Conservation (phyloP, 352 stramenopile species). For the Globisporangium solare region DNA sequence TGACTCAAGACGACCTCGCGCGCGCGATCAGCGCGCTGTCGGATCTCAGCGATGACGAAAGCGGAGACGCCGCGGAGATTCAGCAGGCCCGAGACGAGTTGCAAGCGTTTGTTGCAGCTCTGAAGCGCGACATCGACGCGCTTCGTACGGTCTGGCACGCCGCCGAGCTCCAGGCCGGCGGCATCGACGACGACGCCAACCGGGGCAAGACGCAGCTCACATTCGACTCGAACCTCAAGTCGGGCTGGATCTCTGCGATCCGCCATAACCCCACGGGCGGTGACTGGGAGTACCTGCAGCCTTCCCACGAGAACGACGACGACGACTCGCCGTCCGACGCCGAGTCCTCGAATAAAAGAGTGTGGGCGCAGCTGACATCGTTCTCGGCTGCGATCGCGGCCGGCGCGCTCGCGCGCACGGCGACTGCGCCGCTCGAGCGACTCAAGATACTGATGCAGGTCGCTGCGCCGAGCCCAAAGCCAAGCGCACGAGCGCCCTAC, state of each 20-base stretch:
- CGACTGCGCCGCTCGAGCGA: constrained; percentile 67
- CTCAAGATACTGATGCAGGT: constrained; percentile 84
- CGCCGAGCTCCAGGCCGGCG: constrained; percentile 57
- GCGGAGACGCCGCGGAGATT: constrained; percentile 11
- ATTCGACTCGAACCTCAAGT: constrained; percentile 70
- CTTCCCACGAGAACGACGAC: constrained; percentile 14
- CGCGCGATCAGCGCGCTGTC: constrained; percentile 42
- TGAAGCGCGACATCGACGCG: constrained; percentile 49
- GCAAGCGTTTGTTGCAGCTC: constrained; percentile 30
- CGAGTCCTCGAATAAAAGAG: constrained; percentile 13
- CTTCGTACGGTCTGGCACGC: constrained; percentile 64
- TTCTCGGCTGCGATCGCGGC: constrained; percentile 61
- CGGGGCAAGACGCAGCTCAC: constrained; percentile 35
- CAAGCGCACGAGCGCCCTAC: constrained; percentile 28
- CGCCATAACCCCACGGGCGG: constrained; percentile 59
- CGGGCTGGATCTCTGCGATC: constrained; percentile 69
- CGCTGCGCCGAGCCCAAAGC: constrained; percentile 16
- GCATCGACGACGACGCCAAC: constrained; percentile 20
- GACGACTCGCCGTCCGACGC: background rate
- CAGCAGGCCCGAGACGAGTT: constrained; percentile 32
- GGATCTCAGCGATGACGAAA: constrained; percentile 14
- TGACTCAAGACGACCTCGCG: constrained; percentile 70
- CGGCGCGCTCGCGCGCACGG: constrained; percentile 55
- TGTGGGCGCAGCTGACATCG: constrained; percentile 39
- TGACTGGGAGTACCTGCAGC: constrained; percentile 51